Percentiles rank a stretch among this genome's conserved stretches.
Conservation (phyloP, 2,329 filamentous ascomycete genomes). For the Furcasterigmium sp. region DNA sequence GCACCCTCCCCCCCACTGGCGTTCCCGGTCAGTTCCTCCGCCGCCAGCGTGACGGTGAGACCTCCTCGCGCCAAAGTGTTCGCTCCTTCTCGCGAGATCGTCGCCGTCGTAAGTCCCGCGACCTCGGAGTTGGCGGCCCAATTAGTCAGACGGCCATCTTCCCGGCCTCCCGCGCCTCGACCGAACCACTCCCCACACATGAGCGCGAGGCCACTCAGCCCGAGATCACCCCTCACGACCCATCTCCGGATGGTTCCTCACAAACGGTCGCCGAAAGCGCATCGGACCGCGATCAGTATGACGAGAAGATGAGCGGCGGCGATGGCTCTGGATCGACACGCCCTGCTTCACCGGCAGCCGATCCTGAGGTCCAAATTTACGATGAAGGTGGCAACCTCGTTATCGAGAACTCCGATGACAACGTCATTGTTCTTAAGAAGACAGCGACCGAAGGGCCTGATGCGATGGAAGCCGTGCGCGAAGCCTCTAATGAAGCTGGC, state of each 20-base stretch:
- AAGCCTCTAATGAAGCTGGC: neutral
- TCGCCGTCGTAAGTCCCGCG: slow-evolving; percentile 63
- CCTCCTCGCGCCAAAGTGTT: slow-evolving; percentile 31
- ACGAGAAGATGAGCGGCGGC: slow-evolving; percentile 3
- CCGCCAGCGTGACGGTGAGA: slow-evolving; percentile 73
- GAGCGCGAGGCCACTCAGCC: slow-evolving; percentile 7
- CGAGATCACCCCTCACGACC: slow-evolving; percentile 21
- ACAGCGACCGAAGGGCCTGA: slow-evolving; percentile 21
- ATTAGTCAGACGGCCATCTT: slow-evolving; percentile 86
- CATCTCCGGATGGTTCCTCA: slow-evolving; percentile 14
- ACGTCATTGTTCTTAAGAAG: slow-evolving; percentile 67
- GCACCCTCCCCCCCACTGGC: slow-evolving; percentile 66
- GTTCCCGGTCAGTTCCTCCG: slow-evolving; percentile 74
- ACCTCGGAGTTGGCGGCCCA: slow-evolving; percentile 75
- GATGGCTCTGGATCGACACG: too few relatives aligned
- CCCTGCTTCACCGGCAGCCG: slow-evolving; percentile 13
- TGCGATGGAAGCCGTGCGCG: neutral
- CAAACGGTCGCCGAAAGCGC: slow-evolving; percentile 7
- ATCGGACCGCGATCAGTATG: slow-evolving; percentile 8
- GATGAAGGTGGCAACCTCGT: slow-evolving; percentile 76
- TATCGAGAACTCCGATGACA: slow-evolving; percentile 81
- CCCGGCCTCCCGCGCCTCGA: slow-evolving; percentile 45
- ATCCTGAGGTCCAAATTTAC: slow-evolving; percentile 58
- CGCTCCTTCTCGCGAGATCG: slow-evolving; percentile 53
- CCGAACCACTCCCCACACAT: slow-evolving; percentile 11